phyloP scores from a whole-genome alignment of 257 asterid genomes.

The Fraxinus excelsior region DNA sequence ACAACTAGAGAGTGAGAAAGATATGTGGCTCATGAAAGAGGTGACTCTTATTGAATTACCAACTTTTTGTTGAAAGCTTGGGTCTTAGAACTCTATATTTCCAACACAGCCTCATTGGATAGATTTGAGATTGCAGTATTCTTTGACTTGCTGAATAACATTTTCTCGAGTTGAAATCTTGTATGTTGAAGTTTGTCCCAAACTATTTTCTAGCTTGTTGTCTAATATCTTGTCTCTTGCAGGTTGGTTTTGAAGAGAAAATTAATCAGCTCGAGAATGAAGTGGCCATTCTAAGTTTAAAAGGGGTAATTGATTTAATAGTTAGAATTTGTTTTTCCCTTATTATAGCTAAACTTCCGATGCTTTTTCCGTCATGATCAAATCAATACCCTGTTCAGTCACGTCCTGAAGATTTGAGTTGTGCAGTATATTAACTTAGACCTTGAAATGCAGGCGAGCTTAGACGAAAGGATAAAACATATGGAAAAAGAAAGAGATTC shows the following conservation, averaged over 20 bases:
- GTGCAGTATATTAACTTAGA: conserved; percentile 13
- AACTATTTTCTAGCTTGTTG: background rate
- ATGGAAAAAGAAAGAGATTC: conserved; percentile 59
- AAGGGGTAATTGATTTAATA: conserved; percentile 36
- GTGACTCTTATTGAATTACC: conserved; percentile 33
- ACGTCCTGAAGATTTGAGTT: background rate
- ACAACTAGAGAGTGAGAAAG: conserved; percentile 52
- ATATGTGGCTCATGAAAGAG: conserved; percentile 63
- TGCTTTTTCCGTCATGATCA: background rate
- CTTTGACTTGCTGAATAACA: background rate
- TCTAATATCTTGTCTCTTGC: conserved; percentile 28
- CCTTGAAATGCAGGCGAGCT: conserved; percentile 50
- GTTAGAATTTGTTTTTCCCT: background rate
- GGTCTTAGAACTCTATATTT: background rate
- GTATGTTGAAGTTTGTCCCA: background rate
- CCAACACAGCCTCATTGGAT: background rate
- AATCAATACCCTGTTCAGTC: background rate
- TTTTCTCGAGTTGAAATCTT: too few relatives aligned
- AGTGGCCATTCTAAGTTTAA: conserved; percentile 41
- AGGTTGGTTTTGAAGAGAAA: conserved; percentile 53
- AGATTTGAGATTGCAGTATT: background rate
- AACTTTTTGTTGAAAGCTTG: conserved; percentile 13
- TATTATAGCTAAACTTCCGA: background rate
- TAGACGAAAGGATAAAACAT: conserved; percentile 57
- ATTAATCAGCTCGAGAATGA: conserved; percentile 48